Base-by-base conservation (phyloP, 179 eudicot genomes). In the Dionaea muscipula region DNA sequence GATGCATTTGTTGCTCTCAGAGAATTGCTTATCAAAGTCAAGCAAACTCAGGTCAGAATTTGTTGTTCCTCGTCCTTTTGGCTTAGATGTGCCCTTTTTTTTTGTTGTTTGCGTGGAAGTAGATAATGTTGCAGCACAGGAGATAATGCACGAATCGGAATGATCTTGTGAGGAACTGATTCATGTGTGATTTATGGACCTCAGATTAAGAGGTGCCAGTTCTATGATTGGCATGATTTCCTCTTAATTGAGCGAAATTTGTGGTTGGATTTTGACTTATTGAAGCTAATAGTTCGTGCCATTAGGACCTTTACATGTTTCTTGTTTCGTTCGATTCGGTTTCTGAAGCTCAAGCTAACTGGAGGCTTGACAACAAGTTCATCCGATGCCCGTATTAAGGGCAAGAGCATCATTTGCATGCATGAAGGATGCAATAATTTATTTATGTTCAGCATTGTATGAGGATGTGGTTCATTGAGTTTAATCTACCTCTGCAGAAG, bases 11-110 rank as follows among this genome's bases (percentile, higher is more conserved):
- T 53, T 47, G 84, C 71, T 45, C 71, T 82, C 68, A 81, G 73
- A 47, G 88, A 84, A 58, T 88, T 87, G n/a, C 94, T 91, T 14
- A 55, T 84, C 20, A 72, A 62, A 60, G 73, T 82, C 68, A 87
- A 84, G 75, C 78, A 67, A 17, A 76, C 83, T 67, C 79, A 80
- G 91, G 98, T 84, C 25, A n/a, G 52, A 7, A 11, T 51, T 52
- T 43, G 4, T 1, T 43, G 47, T 4, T 43, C n/a, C 5, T 31
- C 10, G 0, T 11, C 35, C 35, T 31, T 31, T 31, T n/a, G n/a
- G 35, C 8, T 28, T 28, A 28, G 35, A 28, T 28, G n/a, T n/a
- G 13, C 43, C 9, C 0, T 16, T 17, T 16, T 16, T 43, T n/a
- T 43, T 7, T 31, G 35, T 31, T 31, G 35, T 31, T 31, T 31